Evolutionary conservation across 768 basidiomycete species (phyloP), one percentile per base, ranked within the genome.

Genomic region (Rhodocollybia butyracea): DNA sequence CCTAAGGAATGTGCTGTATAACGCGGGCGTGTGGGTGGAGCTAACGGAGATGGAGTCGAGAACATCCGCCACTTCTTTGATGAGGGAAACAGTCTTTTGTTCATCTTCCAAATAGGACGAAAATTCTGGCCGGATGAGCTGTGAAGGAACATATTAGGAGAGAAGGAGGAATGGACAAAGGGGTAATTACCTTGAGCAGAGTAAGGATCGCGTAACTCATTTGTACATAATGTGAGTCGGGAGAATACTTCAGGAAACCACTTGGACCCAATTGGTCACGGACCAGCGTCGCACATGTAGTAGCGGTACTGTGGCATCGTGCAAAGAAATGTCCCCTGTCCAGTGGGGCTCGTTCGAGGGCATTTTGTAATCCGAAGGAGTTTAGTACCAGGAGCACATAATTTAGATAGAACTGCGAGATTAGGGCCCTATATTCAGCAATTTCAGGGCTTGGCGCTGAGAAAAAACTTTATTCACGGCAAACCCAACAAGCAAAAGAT

Each of bases 341-440:
- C 40, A 89, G 70, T 0, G 80, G 71, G 3, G 82, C 78, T 19
- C 82, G 80, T 70, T 96, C 95, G 54, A 98, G 73, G n/a, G 96
- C 93, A 64, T 96, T 91, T 69, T 99, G 95, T 40, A 99, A 79
- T 11, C 96, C 96, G 62, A 99, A 99, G 1, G 95, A 96, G 66
- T 97, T 94, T 56, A 98, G 74, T 34, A 97, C 91, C 50, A 99
- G 81, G 72, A 84, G 82, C 24, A 87, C 83, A 63, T 96, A 96
- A 66, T 91, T 82, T 72, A 82, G 89, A 67, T 92, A 93, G 65
- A 94, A 95, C 60, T 81, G 74, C 26, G 81, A 77, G 39, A 83
- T 81, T 47, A 79, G 69, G 40, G 66, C 66, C 55, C 77, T 76
- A 72, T 85, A 86, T 54, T 79, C 68, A 1, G 59, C 54, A 27